phyloP scores from a whole-genome alignment of 2,329 filamentous ascomycete species.

The Neofusicoccum sp. region DNA sequence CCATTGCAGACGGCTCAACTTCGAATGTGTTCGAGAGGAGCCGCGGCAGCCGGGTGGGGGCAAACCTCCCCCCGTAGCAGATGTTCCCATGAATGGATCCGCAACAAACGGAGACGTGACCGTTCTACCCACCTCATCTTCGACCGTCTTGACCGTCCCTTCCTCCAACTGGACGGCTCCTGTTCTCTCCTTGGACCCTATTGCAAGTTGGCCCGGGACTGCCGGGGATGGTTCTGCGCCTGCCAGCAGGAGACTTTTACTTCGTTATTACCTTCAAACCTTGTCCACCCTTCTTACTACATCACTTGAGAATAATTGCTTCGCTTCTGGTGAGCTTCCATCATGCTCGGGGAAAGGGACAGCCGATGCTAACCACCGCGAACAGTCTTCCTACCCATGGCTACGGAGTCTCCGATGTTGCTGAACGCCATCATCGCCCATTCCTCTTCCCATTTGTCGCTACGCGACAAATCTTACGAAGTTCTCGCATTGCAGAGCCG shows the following conservation, averaged over 20 bases:
- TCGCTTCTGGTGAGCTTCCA: slow-evolving; percentile 16
- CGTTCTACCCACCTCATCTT: slow-evolving; percentile 17
- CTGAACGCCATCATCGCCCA: slow-evolving; percentile 22
- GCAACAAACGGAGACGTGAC: not conserved
- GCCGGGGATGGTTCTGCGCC: slow-evolving; percentile 9
- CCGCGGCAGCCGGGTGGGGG: slow-evolving; percentile 4
- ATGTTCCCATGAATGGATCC: not conserved
- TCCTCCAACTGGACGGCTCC: slow-evolving; percentile 17
- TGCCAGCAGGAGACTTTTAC: slow-evolving; percentile 8
- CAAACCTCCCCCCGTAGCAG: not conserved
- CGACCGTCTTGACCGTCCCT: slow-evolving; percentile 13
- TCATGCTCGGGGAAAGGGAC: too few relatives aligned
- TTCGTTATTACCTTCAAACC: slow-evolving; percentile 21
- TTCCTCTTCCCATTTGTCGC: slow-evolving; percentile 21
- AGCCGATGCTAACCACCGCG: not conserved
- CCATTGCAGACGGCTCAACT: slow-evolving; percentile 21
- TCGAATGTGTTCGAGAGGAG: slow-evolving; percentile 21
- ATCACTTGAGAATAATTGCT: slow-evolving; percentile 21
- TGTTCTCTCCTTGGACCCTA: slow-evolving; percentile 16
- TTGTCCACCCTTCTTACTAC: slow-evolving; percentile 20
- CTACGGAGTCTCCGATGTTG: slow-evolving; percentile 20
- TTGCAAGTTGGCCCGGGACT: slow-evolving; percentile 10
- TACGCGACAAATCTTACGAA: slow-evolving; percentile 22
- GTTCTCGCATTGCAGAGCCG: slow-evolving; percentile 21
- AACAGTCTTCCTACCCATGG: slow-evolving; percentile 22